Evolutionary conservation across 139 green algal species (phyloP), one percentile per base, ranked within the genome.

Genomic region (Zygnema cylindricum): DNA sequence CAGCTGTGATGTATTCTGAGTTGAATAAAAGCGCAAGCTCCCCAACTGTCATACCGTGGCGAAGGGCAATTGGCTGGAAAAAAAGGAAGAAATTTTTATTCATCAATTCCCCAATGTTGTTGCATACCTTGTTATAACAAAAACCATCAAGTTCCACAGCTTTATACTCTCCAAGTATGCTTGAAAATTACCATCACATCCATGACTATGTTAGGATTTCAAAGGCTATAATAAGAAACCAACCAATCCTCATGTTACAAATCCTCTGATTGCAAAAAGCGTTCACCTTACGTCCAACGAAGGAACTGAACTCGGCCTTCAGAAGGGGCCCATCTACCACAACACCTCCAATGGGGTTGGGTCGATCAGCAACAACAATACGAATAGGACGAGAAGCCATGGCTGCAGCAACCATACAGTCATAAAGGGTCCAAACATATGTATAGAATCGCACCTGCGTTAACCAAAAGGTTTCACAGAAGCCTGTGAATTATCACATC

Each of bases 341-440:
- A 22, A 81, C 0, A 0, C 92, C 92, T 1, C 92, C 92, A 0
- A 94, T 33, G 1, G 92, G 92, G 76, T 94, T 94, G 0, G 92
- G 92, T 1, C 92, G 77, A 69, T 94, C 92, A 40, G 90, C 49
- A 1, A 94, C 92, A 25, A 94, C 78, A 21, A 94, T 55, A 30
- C 41, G 41, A 0, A 89, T 42, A 32, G 49, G 7, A 7, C 42
- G 25, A 1, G 73, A n/a, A 11, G 0, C 33, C 23, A 85, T 36
- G 11, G 91, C 91, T n/a, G 89, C 79, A 39, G 92, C 92, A 1
- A 94, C 92, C 84, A 94, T 49, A 35, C 81, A 84, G 82, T 94
- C 92, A 76, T 94, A 94, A 23, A 94, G 71, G 54, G 87, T 93
- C 92, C 92, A 94, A 23, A 94, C 88, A 88, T 94, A 94, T 1